phyloP scores from a whole-genome alignment of 2,329 filamentous ascomycete species.

The Corniculantispora saksenae region DNA sequence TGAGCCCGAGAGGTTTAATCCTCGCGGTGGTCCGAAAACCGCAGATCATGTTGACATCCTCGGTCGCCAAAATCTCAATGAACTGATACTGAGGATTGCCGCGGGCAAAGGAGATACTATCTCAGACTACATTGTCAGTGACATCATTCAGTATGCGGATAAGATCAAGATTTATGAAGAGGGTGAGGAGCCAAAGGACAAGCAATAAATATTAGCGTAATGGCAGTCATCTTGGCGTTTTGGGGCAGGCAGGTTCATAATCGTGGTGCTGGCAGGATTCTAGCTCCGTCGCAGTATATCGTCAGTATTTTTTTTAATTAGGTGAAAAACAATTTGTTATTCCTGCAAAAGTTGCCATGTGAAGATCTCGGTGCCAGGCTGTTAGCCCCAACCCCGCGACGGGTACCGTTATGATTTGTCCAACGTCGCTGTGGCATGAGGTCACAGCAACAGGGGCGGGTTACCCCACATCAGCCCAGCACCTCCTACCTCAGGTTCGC shows the following conservation, averaged over 20 bases:
- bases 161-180: conserved; percentile 82
- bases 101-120: conserved; percentile 83
- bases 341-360: neutral
- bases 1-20: conserved; percentile 89
- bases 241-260: neutral
- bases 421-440: neutral
- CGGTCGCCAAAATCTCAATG: conserved; percentile 84
- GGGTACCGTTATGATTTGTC: neutral
- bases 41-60: conserved; percentile 97
- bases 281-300: neutral
- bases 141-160: conserved; percentile 79
- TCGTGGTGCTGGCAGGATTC: neutral
- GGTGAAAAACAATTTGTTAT: neutral
- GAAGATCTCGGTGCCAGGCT: neutral
- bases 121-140: conserved; percentile 73
- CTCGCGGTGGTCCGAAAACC: conserved; percentile 68
- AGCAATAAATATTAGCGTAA: neutral
- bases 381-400: neutral
- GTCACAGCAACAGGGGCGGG: conserved; percentile 13
- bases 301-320: neutral
- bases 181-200: conserved; percentile 21
- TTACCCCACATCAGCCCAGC: conserved; percentile 18
- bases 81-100: conserved; percentile 82
- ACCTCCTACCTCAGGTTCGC: neutral
- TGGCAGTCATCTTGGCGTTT: conserved; percentile 5